Base-by-base conservation (phyloP, 257 asterid species). In the Solanum raphanifolium region DNA sequence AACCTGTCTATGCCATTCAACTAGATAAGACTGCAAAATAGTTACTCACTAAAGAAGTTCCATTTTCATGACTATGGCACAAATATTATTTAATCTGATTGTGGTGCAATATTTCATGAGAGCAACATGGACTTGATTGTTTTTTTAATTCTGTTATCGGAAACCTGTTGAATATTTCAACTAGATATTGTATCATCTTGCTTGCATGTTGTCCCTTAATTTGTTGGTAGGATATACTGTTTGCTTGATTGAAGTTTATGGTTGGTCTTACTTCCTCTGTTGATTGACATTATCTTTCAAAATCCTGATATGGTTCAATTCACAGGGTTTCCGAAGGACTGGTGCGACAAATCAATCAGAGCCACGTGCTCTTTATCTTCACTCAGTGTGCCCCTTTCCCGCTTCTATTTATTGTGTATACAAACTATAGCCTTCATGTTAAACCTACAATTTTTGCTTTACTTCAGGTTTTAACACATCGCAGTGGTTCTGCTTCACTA, bases 401-500 rank as follows among this genome's bases (percentile, higher is more conserved):
- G 87, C 71, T 46, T 81, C 81, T 62, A 13, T n/a, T 32, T 34
- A 88, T 85, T 78, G 32, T 85, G 69, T 81, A 52, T 31, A 29
- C 16, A 41, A 85, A 4, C 72, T 87, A 58, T 85, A 88, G 55
- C 81, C 78, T 83, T 86, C 68, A 34, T 86, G 58, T 52, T 88
- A 78, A 81, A 27, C 60, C 29, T 38, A 41, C 85, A 88, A 21
- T 68, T 87, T 55, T 69, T 83, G 83, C 58, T 36, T 83, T 62
- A 84, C 65, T 46, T 90, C 95, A 95, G 98, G 98, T 95, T 88
- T 93, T 95, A 90, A 95, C 98, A 15, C 98, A 95, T 92, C 95
- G 98, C 73, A 86, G 88, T 52, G 98, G 98, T 89, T 95, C 98
- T 89, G 94, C 93, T 90, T 90, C 98, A 83, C 90, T 94, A 94